A percentile compares a stretch with the other conserved stretches of the same genome.
phyloP scores from a whole-genome alignment of 257 asterid genomes.

The Perilla frutescens region DNA sequence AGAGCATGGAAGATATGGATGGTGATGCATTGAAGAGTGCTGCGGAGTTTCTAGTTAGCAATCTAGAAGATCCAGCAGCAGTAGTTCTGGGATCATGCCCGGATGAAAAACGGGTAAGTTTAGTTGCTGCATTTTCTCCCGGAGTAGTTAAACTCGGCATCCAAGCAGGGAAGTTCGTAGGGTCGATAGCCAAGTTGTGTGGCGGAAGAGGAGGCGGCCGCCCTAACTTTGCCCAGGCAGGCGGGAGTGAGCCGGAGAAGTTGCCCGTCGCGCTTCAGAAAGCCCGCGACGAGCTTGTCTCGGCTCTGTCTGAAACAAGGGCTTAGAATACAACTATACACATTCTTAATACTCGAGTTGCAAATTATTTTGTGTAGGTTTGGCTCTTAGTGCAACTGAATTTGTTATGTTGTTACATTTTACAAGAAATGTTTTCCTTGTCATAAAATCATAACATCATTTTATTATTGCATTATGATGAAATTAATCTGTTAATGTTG shows the following conservation, averaged over 20 bases:
- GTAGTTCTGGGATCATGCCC: constrained; percentile 88
- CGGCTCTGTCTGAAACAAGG: constrained; percentile 53
- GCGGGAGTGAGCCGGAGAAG: constrained; percentile 88
- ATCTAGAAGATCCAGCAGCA: constrained; percentile 81
- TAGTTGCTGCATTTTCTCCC: constrained; percentile 80
- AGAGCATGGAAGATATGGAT: constrained; percentile 85
- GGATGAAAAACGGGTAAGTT: constrained; percentile 74
- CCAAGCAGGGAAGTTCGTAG: constrained; percentile 87
- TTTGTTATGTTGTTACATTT: constrained; percentile 2
- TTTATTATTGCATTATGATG: neutral
- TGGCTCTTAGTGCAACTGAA: constrained; percentile 18
- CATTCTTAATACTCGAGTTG: neutral
- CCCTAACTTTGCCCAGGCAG: constrained; percentile 93
- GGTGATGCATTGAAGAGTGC: constrained; percentile 83
- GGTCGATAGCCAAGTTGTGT: constrained; percentile 80
- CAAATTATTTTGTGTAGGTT: neutral
- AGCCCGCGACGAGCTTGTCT: constrained; percentile 70
- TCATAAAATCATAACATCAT: neutral
- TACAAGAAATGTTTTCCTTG: neutral
- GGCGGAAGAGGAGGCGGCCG: constrained; percentile 98
- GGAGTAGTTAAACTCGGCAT: constrained; percentile 79
- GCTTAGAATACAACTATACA: constrained; percentile 1
- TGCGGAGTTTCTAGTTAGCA: constrained; percentile 69
- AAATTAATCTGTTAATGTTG: neutral
- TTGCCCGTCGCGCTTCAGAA: constrained; percentile 70